Base-by-base conservation (phyloP, 352 stramenopile species). In the Phytopythium sindhum region DNA sequence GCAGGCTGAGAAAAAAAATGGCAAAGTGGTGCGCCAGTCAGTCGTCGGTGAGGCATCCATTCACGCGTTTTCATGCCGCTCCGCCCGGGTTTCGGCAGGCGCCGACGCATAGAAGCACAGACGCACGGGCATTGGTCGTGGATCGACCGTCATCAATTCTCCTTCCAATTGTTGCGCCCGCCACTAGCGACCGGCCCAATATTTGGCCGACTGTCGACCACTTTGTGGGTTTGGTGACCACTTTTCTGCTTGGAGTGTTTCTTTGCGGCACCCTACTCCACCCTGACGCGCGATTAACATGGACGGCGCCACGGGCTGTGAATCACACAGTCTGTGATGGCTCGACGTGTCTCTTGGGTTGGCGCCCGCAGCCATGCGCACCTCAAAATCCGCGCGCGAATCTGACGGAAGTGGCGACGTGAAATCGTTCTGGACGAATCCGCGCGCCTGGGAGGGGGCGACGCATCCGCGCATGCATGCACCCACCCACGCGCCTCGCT, bases 341-440 rank as follows among this genome's bases (percentile, higher is more conserved):
- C 23, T 53, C 47, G 47, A 24, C 47, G 47, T 53, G 53, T 41
- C 53, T 59, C 37, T 41, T n/a, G 10, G n/a, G 48, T 76, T 74
- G 39, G 65, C 65, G 37, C 11, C 14, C 14, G 4, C 3, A n/a
- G 11, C 47, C 47, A 33, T 33, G 47, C 24, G 23, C 24, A 33
- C n/a, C 44, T 14, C 14, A 44, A 44, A n/a, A 44, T 44, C 39
- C 39, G 39, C 39, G 33, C 33, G 33, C 10, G 33, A 39, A 39
- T 39, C 33, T 11, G 5, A 39, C 33, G 3, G 33, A 37, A n/a
- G n/a, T n/a, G n/a, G n/a, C n/a, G n/a, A n/a, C n/a, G n/a, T n/a
- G n/a, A n/a, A n/a, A n/a, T n/a, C n/a, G n/a, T n/a, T n/a, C n/a
- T n/a, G 42, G 42, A 51, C 44, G 44, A 17, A 19, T 51, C 9